Conservation (phyloP, 2,329 filamentous ascomycete genomes). For the Pseudogymnoascus sp. region DNA sequence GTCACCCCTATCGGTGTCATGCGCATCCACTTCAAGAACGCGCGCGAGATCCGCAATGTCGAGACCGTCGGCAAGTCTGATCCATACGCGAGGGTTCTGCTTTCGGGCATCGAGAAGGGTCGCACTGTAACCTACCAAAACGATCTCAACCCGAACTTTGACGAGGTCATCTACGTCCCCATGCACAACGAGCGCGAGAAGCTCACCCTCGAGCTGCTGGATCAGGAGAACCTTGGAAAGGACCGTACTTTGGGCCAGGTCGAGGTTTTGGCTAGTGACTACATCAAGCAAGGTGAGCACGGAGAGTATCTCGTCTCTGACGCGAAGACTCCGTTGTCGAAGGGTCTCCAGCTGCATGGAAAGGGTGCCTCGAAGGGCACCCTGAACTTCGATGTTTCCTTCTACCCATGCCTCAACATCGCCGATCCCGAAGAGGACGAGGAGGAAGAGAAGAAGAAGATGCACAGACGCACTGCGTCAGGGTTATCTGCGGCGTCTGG, state of each 20-base stretch:
- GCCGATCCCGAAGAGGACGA: slow-evolving; percentile 84
- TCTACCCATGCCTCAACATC: slow-evolving; percentile 83
- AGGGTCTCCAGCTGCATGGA: slow-evolving; percentile 64
- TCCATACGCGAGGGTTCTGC: slow-evolving; percentile 78
- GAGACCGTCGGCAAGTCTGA: slow-evolving; percentile 97
- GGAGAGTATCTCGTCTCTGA: slow-evolving; percentile 78
- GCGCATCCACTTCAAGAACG: slow-evolving; percentile 83
- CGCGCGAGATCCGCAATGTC: slow-evolving; percentile 76
- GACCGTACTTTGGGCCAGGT: slow-evolving; percentile 79
- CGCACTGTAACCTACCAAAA: slow-evolving; percentile 94
- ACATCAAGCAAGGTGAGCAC: slow-evolving; percentile 64
- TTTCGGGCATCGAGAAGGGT: slow-evolving; percentile 84
- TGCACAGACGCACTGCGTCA: slow-evolving; percentile 15
- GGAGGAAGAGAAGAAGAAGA: slow-evolving; percentile 38
- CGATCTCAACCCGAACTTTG: slow-evolving; percentile 90
- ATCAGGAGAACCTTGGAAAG: slow-evolving; percentile 83
- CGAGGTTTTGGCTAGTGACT: slow-evolving; percentile 71
- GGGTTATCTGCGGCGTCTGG: not conserved
- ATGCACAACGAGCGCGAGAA: slow-evolving; percentile 79
- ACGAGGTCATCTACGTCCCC: slow-evolving; percentile 90
- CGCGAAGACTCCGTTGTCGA: slow-evolving; percentile 57
- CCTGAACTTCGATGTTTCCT: slow-evolving; percentile 74
- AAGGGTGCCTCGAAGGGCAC: slow-evolving; percentile 68
- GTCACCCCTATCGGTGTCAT: slow-evolving; percentile 90
- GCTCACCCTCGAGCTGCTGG: slow-evolving; percentile 88